phyloP scores from a whole-genome alignment of 345 rosid genomes.

The Salix brachista region DNA sequence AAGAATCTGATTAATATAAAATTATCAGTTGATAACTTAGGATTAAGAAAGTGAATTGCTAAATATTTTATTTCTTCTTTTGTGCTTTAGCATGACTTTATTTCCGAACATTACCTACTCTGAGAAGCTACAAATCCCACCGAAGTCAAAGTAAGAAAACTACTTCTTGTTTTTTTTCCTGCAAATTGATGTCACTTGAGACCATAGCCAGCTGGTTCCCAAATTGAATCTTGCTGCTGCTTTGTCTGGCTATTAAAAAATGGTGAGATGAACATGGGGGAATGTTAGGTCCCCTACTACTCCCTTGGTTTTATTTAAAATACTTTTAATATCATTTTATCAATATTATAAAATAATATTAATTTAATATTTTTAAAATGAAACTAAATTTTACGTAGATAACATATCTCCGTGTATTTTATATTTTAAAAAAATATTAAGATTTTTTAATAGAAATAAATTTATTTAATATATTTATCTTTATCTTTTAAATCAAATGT shows the following conservation, averaged over 20 bases:
- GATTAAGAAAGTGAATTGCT: background rate
- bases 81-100: background rate
- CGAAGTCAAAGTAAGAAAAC: background rate
- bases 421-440: too few species aligned
- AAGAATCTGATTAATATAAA: background rate
- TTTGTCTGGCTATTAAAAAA: background rate
- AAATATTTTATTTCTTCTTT: background rate
- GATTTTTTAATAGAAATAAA: too few species aligned
- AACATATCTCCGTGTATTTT: too few species aligned
- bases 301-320: too few species aligned
- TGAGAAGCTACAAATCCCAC: background rate
- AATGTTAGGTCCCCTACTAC: too few species aligned
- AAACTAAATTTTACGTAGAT: too few species aligned
- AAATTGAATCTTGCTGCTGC: background rate
- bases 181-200: background rate
- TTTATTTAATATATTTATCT: too few species aligned
- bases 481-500: too few species aligned
- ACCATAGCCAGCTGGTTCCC: constrained; percentile 26
- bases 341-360: too few species aligned
- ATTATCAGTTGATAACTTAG: background rate
- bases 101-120: constrained; percentile 6
- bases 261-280: too few species aligned
- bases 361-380: too few species aligned
- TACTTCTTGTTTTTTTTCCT: background rate
- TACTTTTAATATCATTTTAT: too few species aligned